These are phyloP conservation scores for Bipolaris sorokiniana DNA, from an alignment of 2,329 filamentous ascomycete genomes.

Conservation along the genomic window DNA sequence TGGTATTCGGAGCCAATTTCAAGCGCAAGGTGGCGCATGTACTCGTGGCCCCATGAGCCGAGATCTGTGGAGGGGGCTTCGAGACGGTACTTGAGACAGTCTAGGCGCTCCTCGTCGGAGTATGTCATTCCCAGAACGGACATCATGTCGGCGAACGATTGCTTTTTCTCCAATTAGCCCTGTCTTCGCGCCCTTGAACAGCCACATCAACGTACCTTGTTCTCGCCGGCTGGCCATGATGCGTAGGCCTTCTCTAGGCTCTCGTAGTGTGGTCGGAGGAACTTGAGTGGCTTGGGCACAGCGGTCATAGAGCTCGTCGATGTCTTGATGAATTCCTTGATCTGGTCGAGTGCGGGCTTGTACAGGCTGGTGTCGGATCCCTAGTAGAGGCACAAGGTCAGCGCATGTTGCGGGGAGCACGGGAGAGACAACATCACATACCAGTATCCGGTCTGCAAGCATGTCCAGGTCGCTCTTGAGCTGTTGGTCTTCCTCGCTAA, in stretches of 20 bases:
- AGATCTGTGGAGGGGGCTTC: conserved; percentile 90
- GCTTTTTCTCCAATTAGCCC: conserved; percentile 48
- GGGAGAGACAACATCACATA: conserved; percentile 49
- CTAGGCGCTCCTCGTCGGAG: conserved; percentile 92
- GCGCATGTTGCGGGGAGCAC: conserved; percentile 25
- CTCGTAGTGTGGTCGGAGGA: conserved; percentile 95
- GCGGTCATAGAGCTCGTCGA: conserved; percentile 99
- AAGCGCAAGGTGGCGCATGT: conserved; percentile 90
- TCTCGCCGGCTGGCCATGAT: conserved; percentile 79
- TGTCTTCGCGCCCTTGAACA: background rate
- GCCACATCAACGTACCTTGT: conserved; percentile 67
- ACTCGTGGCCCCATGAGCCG: conserved; percentile 97
- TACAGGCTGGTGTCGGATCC: conserved; percentile 88
- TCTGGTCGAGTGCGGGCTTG: conserved; percentile 89
- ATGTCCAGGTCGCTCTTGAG: conserved; percentile 97
- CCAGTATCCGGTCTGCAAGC: conserved; percentile 93
- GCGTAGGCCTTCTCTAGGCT: conserved; percentile 86
- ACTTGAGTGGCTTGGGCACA: conserved; percentile 97
- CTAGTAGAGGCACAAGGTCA: conserved; percentile 55
- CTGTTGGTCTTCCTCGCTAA: conserved; percentile 97
- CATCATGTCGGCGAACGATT: conserved; percentile 87
- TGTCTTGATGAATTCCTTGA: conserved; percentile 99
- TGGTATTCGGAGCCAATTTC: conserved; percentile 96
- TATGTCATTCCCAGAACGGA: conserved; percentile 99
- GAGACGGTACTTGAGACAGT: conserved; percentile 94